A percentile compares a stretch with the other conserved stretches of the same genome.
These are phyloP conservation scores for Camellia sinensis DNA, from an alignment of 148 eudicot species.

Conservation along the genomic window DNA sequence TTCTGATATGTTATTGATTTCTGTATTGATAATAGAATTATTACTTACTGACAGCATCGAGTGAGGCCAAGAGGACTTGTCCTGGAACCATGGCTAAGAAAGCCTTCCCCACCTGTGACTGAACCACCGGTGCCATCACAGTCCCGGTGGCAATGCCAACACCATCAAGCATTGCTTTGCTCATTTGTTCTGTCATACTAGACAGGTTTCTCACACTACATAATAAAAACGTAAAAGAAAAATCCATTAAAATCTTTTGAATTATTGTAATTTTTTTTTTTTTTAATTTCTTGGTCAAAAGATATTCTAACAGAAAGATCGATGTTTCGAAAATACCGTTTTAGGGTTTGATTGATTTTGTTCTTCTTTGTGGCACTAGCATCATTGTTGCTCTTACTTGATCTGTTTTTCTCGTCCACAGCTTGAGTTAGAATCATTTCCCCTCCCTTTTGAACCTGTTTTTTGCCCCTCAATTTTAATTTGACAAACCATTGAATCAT, in stretches of 20 bases:
- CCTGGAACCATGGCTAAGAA: constrained; percentile 83
- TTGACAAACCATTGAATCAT: background rate
- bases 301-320: background rate
- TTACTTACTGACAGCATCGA: constrained; percentile 80
- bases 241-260: too few species aligned
- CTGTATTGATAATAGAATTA: too few species aligned
- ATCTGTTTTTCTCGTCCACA: constrained; percentile 26
- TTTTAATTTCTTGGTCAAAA: background rate
- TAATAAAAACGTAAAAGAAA: background rate
- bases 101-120: constrained; percentile 66
- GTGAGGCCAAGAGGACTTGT: constrained; percentile 78
- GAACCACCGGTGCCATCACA: constrained; percentile 66
- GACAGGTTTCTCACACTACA: constrained; percentile 65
- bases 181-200: constrained; percentile 68
- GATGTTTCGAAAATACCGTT: constrained; percentile 40
- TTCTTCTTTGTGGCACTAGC: constrained; percentile 33
- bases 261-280: too few species aligned
- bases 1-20: too few species aligned
- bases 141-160: constrained; percentile 75
- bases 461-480: background rate
- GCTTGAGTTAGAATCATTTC: constrained; percentile 40
- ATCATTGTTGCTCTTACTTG: constrained; percentile 25
- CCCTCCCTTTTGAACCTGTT: constrained; percentile 72
- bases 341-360: constrained; percentile 55
- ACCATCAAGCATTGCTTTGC: constrained; percentile 75